A percentile compares a stretch with the other conserved stretches of the same genome.
phyloP scores from a whole-genome alignment of 1,284 basidiomycete genomes.

The Exobasidium cylindrosporum region DNA sequence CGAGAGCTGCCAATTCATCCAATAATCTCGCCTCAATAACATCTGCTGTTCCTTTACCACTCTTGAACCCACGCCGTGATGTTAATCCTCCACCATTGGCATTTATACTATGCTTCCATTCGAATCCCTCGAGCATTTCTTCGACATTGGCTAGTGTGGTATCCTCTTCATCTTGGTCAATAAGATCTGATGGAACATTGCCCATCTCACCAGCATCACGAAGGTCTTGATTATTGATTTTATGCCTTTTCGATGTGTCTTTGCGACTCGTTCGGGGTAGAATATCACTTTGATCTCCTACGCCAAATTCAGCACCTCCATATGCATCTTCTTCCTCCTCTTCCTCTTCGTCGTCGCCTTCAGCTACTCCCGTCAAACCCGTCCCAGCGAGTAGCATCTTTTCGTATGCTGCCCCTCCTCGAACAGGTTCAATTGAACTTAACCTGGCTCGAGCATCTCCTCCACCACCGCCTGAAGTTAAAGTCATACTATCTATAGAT shows the following conservation, averaged over 20 bases:
- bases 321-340: conserved; percentile 34
- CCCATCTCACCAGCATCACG: conserved; percentile 5
- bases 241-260: conserved; percentile 1
- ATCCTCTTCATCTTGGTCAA: conserved; percentile 44
- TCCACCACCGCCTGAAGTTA: not conserved
- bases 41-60: conserved; percentile 47
- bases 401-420: conserved; percentile 46
- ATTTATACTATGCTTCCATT: conserved; percentile 63
- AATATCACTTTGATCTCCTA: not conserved
- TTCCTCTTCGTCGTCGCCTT: conserved; percentile 40
- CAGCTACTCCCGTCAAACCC: conserved; percentile 32
- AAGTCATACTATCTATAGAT: conserved; percentile 15
- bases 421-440: conserved; percentile 42
- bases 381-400: conserved; percentile 47
- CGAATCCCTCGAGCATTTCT: conserved; percentile 97
- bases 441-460: conserved; percentile 42
- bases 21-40: conserved; percentile 51
- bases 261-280: conserved; percentile 6
- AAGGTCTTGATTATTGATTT: conserved; percentile 2
- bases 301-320: conserved; percentile 27
- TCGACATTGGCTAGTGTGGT: conserved; percentile 63
- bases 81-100: conserved; percentile 7
- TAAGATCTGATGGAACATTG: not conserved
- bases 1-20: conserved; percentile 50
- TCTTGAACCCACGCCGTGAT: not conserved